These are phyloP conservation scores for Meyerozyma elateridarum DNA, from an alignment of 1,139 yeast species.

Conservation along the genomic window DNA sequence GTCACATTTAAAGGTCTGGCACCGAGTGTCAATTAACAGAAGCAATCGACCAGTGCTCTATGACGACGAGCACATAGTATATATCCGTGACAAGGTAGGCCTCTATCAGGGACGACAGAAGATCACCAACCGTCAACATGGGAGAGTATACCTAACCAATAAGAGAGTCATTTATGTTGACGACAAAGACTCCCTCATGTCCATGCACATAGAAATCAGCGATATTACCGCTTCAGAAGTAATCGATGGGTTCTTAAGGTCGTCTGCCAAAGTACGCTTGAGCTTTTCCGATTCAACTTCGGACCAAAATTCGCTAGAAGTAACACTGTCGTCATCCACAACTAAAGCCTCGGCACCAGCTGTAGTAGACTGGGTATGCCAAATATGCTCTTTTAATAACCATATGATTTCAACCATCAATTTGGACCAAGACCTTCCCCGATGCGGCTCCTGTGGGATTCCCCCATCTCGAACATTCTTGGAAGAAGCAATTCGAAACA, in stretches of 20 bases:
- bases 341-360: background rate
- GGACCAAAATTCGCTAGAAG: constrained; percentile 8
- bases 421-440: constrained; percentile 38
- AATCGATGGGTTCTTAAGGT: constrained; percentile 62
- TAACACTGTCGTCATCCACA: constrained; percentile 2
- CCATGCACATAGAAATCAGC: constrained; percentile 48
- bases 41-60: constrained; percentile 45
- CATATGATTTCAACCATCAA: constrained; percentile 33
- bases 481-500: constrained; percentile 4
- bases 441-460: constrained; percentile 79
- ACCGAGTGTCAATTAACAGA: constrained; percentile 32
- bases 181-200: constrained; percentile 34
- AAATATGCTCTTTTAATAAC: constrained; percentile 75
- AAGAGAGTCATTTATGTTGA: constrained; percentile 72
- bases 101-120: constrained; percentile 69
- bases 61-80: constrained; percentile 37
- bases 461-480: constrained; percentile 11
- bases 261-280: constrained; percentile 70
- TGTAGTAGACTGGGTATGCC: constrained; percentile 67
- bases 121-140: constrained; percentile 61
- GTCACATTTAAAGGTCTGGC: constrained; percentile 28
- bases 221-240: constrained; percentile 42
- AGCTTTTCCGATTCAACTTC: background rate
- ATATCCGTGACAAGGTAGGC: constrained; percentile 56
- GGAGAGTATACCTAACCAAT: constrained; percentile 74